Percentiles rank a stretch among this genome's conserved stretches.
Conservation (phyloP, 2,329 filamentous ascomycete genomes). For the Diaporthe ilicicola region DNA sequence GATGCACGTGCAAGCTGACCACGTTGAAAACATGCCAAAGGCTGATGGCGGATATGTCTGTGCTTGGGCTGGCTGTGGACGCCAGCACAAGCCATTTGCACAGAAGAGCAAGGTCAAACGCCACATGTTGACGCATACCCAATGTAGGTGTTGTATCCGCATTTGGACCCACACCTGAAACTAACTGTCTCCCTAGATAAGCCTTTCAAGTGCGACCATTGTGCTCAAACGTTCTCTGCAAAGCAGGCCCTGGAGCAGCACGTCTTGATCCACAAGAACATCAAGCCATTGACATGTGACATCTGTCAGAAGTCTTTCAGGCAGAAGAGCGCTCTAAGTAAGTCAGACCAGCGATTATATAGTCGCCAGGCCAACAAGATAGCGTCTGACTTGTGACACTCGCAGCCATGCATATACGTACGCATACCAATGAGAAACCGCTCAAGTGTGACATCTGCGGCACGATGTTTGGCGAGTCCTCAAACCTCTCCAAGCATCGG, state of each 20-base stretch:
- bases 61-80: constrained; percentile 49
- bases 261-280: constrained; percentile 71
- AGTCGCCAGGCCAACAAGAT: neutral
- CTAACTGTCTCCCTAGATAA: constrained; percentile 56
- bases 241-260: constrained; percentile 75
- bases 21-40: constrained; percentile 29
- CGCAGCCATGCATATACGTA: constrained; percentile 72
- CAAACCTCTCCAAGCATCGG: constrained; percentile 72
- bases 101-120: constrained; percentile 71
- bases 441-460: constrained; percentile 66
- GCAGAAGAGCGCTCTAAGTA: constrained; percentile 73
- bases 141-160: constrained; percentile 55
- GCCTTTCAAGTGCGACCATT: constrained; percentile 64
- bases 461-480: constrained; percentile 70
- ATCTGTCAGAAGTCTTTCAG: constrained; percentile 50
- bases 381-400: neutral
- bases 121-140: constrained; percentile 72
- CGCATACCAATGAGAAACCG: constrained; percentile 72
- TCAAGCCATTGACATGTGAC: constrained; percentile 25
- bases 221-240: constrained; percentile 68
- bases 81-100: constrained; percentile 57
- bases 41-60: constrained; percentile 24
- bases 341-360: constrained; percentile 37
- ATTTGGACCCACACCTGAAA: neutral
- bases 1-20: constrained; percentile 28